A percentile compares a stretch with the other conserved stretches of the same genome.
These are phyloP conservation scores for Dactylellina leptospora DNA, from an alignment of 2,329 filamentous ascomycete genomes.

Conservation along the genomic window DNA sequence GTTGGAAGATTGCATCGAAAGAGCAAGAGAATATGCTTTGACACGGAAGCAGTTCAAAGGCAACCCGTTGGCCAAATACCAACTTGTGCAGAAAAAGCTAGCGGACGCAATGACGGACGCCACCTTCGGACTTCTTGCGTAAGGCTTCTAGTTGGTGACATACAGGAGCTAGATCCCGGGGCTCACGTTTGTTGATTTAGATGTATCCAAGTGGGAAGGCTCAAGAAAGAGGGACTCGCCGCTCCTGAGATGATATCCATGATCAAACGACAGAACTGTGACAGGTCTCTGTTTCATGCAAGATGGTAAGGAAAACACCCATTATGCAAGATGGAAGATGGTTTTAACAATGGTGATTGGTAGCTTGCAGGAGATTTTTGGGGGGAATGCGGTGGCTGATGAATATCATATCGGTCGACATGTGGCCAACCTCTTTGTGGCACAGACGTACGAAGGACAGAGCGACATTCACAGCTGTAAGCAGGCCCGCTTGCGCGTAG, in stretches of 20 bases:
- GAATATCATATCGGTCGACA: conserved; percentile 95
- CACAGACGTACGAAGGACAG: conserved; percentile 97
- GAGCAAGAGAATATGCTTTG: conserved; percentile 84
- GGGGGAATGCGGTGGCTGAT: conserved; percentile 96
- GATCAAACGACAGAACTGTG: conserved; percentile 98
- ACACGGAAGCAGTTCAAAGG: conserved; percentile 96
- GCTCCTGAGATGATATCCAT: conserved; percentile 95
- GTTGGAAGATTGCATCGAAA: conserved; percentile 85
- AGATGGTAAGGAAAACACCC: conserved; percentile 64
- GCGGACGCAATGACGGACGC: conserved; percentile 91
- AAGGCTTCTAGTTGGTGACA: background rate
- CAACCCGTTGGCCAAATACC: conserved; percentile 93
- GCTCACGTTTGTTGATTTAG: background rate
- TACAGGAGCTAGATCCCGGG: background rate
- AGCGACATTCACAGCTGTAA: conserved; percentile 89
- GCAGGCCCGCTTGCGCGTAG: conserved; percentile 60
- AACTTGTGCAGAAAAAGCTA: conserved; percentile 97
- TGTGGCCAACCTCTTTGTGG: conserved; percentile 95
- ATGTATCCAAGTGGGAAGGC: conserved; percentile 83
- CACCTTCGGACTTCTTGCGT: conserved; percentile 85
- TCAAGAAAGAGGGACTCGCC: conserved; percentile 89
- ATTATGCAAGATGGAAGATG: background rate
- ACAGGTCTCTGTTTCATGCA: conserved; percentile 81
- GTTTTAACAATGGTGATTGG: background rate
- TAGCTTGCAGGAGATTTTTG: conserved; percentile 91